Conservation (phyloP, 2,329 filamentous ascomycete genomes). For the Trichoderma atrobrunneum region DNA sequence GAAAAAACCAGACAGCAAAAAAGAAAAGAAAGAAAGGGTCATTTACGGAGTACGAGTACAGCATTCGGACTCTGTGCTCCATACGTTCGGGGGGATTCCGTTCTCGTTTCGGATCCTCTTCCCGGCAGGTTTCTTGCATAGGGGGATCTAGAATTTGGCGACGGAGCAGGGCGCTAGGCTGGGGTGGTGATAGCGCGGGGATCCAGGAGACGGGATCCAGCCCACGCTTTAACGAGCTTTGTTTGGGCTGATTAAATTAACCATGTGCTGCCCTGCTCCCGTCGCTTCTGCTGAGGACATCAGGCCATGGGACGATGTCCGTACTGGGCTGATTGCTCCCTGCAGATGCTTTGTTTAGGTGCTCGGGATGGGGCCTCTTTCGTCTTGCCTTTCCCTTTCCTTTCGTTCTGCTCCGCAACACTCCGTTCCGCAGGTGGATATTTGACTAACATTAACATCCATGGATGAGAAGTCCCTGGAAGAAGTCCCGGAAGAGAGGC, state of each 20-base stretch:
- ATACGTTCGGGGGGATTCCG: background rate
- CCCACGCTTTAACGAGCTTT: background rate
- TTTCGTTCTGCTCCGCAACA: background rate
- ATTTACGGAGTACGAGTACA: background rate
- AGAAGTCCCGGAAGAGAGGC: background rate
- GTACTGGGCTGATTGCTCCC: background rate
- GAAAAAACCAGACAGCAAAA: background rate
- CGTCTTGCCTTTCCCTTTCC: background rate
- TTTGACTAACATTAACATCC: background rate
- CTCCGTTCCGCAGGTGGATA: background rate
- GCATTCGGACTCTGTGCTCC: background rate
- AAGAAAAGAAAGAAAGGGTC: background rate
- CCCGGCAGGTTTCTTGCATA: constrained; percentile 11
- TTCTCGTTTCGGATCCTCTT: constrained; percentile 4
- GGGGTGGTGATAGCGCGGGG: background rate
- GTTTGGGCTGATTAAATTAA: constrained; percentile 9
- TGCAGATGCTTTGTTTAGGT: background rate
- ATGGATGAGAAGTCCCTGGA: background rate
- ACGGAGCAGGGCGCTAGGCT: background rate
- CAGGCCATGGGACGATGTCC: background rate
- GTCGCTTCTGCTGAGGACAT: background rate
- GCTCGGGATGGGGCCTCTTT: background rate
- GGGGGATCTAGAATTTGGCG: constrained; percentile 6
- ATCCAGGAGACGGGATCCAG: background rate
- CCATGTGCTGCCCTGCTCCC: background rate